Conservation (phyloP, 371 early-diverging fungal genomes). For the Capillidium heterosporum region DNA sequence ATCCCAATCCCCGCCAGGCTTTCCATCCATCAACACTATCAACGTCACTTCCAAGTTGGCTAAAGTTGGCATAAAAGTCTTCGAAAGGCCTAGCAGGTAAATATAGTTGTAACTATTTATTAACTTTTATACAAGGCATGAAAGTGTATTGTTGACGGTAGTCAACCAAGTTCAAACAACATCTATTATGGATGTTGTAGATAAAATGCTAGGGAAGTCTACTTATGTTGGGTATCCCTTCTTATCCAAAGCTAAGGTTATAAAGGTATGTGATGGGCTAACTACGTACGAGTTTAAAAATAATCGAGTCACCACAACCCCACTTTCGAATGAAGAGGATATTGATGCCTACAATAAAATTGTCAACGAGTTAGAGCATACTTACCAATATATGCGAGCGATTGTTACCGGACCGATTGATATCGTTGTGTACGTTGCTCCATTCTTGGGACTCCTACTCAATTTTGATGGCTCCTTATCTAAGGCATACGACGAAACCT, state of each 20-base stretch:
- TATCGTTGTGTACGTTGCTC: neutral
- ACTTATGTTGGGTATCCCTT: conserved; percentile 32
- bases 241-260: neutral
- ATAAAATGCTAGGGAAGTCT: conserved; percentile 26
- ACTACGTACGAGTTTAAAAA: neutral
- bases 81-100: conserved; percentile 62
- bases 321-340: neutral
- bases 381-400: neutral
- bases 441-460: conserved; percentile 30
- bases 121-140: conserved; percentile 38
- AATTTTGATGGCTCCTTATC: conserved; percentile 60
- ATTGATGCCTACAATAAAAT: neutral
- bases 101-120: too few species aligned
- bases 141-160: conserved; percentile 2
- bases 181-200: conserved; percentile 13
- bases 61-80: conserved; percentile 59
- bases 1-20: conserved; percentile 57
- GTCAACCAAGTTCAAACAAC: neutral
- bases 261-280: neutral
- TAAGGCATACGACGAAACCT: conserved; percentile 57
- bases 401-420: neutral
- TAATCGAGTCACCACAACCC: neutral
- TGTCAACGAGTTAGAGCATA: neutral
- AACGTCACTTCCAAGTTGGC: conserved; percentile 42
- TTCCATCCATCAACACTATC: conserved; percentile 73